Conservation (phyloP, 768 basidiomycete genomes). For the Tulasnella sp. region DNA sequence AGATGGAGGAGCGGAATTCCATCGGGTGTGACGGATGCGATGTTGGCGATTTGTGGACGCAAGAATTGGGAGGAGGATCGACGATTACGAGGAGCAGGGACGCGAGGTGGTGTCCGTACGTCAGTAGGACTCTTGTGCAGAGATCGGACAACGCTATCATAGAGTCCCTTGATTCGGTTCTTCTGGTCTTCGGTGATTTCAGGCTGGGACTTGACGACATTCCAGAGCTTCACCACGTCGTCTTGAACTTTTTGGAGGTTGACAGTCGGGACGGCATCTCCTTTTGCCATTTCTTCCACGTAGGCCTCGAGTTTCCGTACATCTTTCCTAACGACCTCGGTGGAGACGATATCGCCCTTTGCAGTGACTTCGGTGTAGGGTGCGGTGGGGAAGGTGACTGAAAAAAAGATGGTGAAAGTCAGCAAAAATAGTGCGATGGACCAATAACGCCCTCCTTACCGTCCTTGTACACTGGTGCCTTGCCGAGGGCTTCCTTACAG, state of each 20-base stretch:
- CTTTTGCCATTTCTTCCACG: conserved; percentile 96
- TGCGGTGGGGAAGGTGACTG: conserved; percentile 97
- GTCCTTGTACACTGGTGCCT: conserved; percentile 92
- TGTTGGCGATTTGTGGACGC: conserved; percentile 70
- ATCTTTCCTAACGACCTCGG: conserved; percentile 91
- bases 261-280: conserved; percentile 77
- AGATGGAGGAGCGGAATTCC: conserved; percentile 92
- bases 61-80: conserved; percentile 97
- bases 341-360: conserved; percentile 92
- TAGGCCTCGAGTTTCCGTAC: conserved; percentile 98
- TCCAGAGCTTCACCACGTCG: conserved; percentile 95
- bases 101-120: conserved; percentile 51
- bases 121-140: conserved; percentile 71
- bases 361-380: conserved; percentile 90
- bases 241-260: conserved; percentile 98
- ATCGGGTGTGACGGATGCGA: conserved; percentile 66
- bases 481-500: conserved; percentile 73
- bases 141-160: conserved; percentile 93
- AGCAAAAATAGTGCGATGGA: conserved; percentile 18
- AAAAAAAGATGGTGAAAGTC: conserved; percentile 5
- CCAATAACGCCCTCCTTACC: conserved; percentile 50
- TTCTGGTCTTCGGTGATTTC: conserved; percentile 97
- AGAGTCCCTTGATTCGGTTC: conserved; percentile 88
- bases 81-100: conserved; percentile 54
- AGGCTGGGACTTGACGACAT: conserved; percentile 92